Conservation (phyloP, 2,329 filamentous ascomycete genomes). For the Trichoderma endophyticum region DNA sequence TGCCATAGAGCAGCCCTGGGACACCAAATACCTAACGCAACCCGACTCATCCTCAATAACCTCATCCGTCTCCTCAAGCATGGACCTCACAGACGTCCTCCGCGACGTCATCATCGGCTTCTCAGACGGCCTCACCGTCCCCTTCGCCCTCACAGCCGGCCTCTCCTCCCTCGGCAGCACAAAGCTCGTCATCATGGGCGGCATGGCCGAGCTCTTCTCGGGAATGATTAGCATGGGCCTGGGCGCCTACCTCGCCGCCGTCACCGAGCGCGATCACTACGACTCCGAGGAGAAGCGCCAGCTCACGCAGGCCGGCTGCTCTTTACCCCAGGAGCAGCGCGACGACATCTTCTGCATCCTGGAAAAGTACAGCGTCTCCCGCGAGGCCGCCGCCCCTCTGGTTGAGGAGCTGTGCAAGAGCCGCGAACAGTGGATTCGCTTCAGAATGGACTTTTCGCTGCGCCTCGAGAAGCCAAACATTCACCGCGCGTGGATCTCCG, state of each 20-base stretch:
- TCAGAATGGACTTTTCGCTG: constrained; percentile 60
- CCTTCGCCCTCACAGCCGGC: constrained; percentile 74
- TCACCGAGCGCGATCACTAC: constrained; percentile 53
- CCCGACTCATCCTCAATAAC: constrained; percentile 24
- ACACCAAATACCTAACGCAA: constrained; percentile 25
- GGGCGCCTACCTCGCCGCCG: constrained; percentile 67
- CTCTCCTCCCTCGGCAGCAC: constrained; percentile 64
- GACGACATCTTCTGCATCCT: constrained; percentile 50
- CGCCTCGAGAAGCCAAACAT: constrained; percentile 44
- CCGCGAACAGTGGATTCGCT: constrained; percentile 49
- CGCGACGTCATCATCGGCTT: constrained; percentile 72
- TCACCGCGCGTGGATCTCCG: constrained; percentile 51
- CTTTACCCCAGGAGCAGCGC: constrained; percentile 43
- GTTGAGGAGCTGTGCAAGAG: constrained; percentile 49
- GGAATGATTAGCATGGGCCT: constrained; percentile 77
- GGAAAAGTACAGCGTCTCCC: constrained; percentile 47
- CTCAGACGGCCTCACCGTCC: constrained; percentile 75
- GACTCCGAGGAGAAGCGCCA: constrained; percentile 48
- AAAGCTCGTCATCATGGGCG: constrained; percentile 66
- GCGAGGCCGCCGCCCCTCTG: constrained; percentile 41
- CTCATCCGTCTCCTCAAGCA: constrained; percentile 21
- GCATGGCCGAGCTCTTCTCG: constrained; percentile 70
- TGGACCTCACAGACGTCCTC: constrained; percentile 45
- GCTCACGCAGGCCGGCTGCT: constrained; percentile 39
- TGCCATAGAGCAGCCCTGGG: constrained; percentile 27